Base-by-base conservation (phyloP, 1,139 yeast genomes). In the Debaryomyces singareniensis region DNA sequence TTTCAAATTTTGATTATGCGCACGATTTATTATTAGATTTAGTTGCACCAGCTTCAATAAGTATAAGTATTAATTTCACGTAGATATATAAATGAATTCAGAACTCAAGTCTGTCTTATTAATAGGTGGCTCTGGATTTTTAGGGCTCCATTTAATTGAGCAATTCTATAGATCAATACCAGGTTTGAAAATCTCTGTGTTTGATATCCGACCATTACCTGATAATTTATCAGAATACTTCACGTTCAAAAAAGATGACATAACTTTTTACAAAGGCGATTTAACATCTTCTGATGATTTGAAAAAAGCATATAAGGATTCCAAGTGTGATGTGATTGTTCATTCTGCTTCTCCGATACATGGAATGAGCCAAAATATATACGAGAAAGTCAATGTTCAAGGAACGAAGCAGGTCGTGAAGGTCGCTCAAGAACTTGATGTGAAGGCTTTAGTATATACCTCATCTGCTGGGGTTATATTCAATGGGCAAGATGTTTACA, bases 321-420 rank as follows among this genome's bases (percentile, higher is more conserved):
- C 83, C 16, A 55, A 67, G 21, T 86, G 95, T 35, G 73, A 76
- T 29, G 91, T 86, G 0, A 74, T 93, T 26, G 95, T 93, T 4
- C 98, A 93, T 53, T 84, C 96, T 2, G 98, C 97, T 2, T 89
- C 97, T 4, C 99, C 99, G 6, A 72, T 89, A 52, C 96, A 87
- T 52, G 96, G 96, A 2, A 68, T 82, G 44, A 75, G 78, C 16
- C 82, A 82, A 40, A 78, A 73, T 22, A 72, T 91, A 28, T 91
- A 91, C 55, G 81, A 80, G 44, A 83, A 83, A 49, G 98, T 93
- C 31, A 93, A 93, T 47, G 93, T 93, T 16, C 73, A 75, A 30
- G 99, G 99, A 24, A 93, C 98, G 2, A 61, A 68, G 34, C 84
- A 81, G 42, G 70, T 91, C 24, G 60, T 91, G 27, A 62, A 72